Evolutionary conservation across 768 basidiomycete genomes (phyloP).

Genomic region (Daedalea quercina): DNA sequence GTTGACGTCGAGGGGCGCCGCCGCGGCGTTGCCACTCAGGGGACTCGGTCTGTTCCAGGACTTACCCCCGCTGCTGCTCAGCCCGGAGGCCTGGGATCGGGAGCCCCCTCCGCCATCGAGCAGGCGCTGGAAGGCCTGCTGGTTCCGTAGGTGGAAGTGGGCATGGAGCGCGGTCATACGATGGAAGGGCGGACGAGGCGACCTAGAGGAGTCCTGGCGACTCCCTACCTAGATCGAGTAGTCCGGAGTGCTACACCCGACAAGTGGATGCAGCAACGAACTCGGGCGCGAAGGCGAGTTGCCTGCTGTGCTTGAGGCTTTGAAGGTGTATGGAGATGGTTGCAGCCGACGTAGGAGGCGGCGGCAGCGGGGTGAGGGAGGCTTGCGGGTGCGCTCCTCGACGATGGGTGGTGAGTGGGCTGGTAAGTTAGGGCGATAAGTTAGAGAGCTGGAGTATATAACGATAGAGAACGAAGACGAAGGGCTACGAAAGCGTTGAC

Average conservation of each 20-base stretch:
- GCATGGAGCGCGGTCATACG: conserved; percentile 80
- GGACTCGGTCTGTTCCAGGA: conserved; percentile 50
- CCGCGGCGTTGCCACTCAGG: conserved; percentile 19
- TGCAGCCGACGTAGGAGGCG: not conserved
- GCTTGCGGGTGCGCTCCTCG: not conserved
- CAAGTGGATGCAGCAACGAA: not conserved
- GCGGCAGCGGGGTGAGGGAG: no score
- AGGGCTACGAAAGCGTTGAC: not conserved
- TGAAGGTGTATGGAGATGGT: no score
- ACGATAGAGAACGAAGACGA: not conserved
- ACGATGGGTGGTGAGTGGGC: not conserved
- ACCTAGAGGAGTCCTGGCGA: conserved; percentile 16
- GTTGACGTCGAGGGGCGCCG: conserved; percentile 51
- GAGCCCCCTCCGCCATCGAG: conserved; percentile 45
- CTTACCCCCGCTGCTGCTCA: conserved; percentile 44
- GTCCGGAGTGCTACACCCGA: conserved; percentile 4
- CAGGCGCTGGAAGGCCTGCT: conserved; percentile 71
- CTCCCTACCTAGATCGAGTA: conserved; percentile 12
- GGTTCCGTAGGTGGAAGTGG: conserved; percentile 61
- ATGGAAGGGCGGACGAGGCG: conserved; percentile 12
- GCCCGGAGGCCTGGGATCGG: conserved; percentile 14
- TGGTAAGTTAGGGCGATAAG: not conserved
- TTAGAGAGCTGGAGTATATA: not conserved
- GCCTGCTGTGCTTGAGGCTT: not conserved
- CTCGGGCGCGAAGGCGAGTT: not conserved